A percentile compares a stretch with the other conserved stretches of the same genome.
These are phyloP conservation scores for Arctostaphylos glauca DNA, from an alignment of 148 eudicot species.

Conservation along the genomic window DNA sequence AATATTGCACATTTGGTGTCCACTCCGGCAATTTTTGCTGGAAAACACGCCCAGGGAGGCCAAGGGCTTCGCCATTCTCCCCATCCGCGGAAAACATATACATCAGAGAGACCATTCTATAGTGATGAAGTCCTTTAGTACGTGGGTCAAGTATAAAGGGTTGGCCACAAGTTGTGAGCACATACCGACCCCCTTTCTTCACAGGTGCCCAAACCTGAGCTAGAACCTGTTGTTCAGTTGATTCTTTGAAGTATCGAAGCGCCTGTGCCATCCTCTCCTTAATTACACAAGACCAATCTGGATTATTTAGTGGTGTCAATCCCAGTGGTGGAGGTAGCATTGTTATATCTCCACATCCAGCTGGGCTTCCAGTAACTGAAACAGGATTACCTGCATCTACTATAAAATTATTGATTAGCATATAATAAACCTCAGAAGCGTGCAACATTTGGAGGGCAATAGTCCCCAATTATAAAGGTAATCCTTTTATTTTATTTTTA, in stretches of 20 bases:
- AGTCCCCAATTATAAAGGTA: neutral
- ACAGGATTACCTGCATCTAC: conserved; percentile 41
- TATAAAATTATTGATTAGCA: neutral
- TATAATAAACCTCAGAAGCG: neutral
- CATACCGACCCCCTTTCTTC: conserved; percentile 54
- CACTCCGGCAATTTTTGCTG: conserved; percentile 85
- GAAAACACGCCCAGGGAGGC: conserved; percentile 94
- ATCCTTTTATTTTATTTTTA: neutral
- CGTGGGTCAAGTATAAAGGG: conserved; percentile 80
- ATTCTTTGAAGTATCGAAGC: conserved; percentile 41
- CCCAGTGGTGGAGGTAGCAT: conserved; percentile 43
- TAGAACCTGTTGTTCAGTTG: conserved; percentile 59
- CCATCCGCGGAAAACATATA: conserved; percentile 72
- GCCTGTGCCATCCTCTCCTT: conserved; percentile 89
- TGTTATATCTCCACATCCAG: conserved; percentile 34
- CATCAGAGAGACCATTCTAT: conserved; percentile 74
- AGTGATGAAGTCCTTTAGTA: conserved; percentile 76
- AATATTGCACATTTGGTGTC: conserved; percentile 94
- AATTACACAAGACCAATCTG: conserved; percentile 52
- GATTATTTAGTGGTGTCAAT: conserved; percentile 34
- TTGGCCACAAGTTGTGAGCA: conserved; percentile 92
- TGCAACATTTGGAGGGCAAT: neutral
- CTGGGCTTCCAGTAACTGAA: conserved; percentile 26
- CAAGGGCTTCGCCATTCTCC: conserved; percentile 57
- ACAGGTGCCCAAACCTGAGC: conserved; percentile 98